Evolutionary conservation across 352 stramenopile species (phyloP).

Genomic region (Pythium periplocum): DNA sequence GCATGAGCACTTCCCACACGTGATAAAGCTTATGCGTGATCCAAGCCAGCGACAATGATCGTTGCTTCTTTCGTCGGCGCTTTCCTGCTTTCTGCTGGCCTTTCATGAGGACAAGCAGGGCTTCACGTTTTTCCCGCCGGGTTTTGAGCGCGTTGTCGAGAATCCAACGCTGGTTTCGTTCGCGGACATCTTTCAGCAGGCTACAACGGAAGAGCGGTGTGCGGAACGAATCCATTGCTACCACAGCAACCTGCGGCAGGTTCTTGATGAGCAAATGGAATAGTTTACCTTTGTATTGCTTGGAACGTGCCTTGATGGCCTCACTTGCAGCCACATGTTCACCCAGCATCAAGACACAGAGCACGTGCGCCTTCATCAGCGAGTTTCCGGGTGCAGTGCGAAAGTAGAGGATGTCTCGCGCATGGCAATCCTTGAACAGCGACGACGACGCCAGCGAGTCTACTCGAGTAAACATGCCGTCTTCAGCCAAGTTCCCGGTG

Average conservation of each 20-base stretch:
- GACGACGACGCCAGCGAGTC: slow-evolving; percentile 43
- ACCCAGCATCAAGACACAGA: slow-evolving; percentile 55
- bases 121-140: slow-evolving; percentile 31
- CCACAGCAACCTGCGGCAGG: slow-evolving; percentile 43
- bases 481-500: slow-evolving; percentile 19
- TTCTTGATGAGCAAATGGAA: slow-evolving; percentile 77
- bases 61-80: slow-evolving; percentile 14
- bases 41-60: slow-evolving; percentile 19
- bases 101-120: slow-evolving; percentile 55
- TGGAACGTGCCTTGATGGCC: slow-evolving; percentile 40
- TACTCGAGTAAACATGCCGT: slow-evolving; percentile 42
- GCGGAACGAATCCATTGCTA: slow-evolving; percentile 71
- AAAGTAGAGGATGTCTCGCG: slow-evolving; percentile 70
- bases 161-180: slow-evolving; percentile 64
- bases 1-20: slow-evolving; percentile 44
- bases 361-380: slow-evolving; percentile 48
- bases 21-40: slow-evolving; percentile 36
- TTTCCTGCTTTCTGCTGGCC: slow-evolving; percentile 22
- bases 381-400: slow-evolving; percentile 52
- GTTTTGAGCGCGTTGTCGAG: slow-evolving; percentile 42
- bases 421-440: slow-evolving; percentile 43
- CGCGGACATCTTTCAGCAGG: slow-evolving; percentile 37
- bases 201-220: slow-evolving; percentile 66
- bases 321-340: slow-evolving; percentile 52
- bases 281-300: slow-evolving; percentile 54